phyloP scores from a whole-genome alignment of 1,139 yeast species.

The Arxiozyma slooffiae region DNA sequence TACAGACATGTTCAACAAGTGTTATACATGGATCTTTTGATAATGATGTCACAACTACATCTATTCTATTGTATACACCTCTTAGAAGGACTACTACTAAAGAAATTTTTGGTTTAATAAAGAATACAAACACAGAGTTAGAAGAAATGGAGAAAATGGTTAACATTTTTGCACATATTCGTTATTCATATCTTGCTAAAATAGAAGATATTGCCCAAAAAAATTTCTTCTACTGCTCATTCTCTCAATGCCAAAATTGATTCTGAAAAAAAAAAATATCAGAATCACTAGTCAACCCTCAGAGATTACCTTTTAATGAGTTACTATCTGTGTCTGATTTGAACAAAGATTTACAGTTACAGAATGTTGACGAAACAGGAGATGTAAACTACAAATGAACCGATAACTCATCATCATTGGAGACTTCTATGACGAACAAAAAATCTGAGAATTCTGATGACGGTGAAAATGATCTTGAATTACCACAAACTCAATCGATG shows the following conservation, averaged over 20 bases:
- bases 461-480: background rate
- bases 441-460: background rate
- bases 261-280: background rate
- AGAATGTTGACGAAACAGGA: background rate
- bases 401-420: background rate
- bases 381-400: background rate
- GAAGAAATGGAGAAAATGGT: constrained; percentile 17
- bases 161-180: constrained; percentile 4
- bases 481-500: background rate
- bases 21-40: background rate
- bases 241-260: background rate
- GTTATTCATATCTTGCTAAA: background rate
- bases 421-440: background rate
- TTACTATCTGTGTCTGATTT: background rate
- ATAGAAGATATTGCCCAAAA: background rate
- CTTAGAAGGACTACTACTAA: constrained; percentile 16
- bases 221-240: background rate
- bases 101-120: constrained; percentile 12
- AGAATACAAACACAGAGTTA: constrained; percentile 16
- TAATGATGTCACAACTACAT: constrained; percentile 5
- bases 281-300: background rate
- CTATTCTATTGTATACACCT: constrained; percentile 13
- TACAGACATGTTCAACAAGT: background rate
- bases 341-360: background rate
- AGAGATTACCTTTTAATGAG: background rate